Evolutionary conservation across 208 protist species (phyloP).

Genomic region (Wallacemonas sp.): DNA sequence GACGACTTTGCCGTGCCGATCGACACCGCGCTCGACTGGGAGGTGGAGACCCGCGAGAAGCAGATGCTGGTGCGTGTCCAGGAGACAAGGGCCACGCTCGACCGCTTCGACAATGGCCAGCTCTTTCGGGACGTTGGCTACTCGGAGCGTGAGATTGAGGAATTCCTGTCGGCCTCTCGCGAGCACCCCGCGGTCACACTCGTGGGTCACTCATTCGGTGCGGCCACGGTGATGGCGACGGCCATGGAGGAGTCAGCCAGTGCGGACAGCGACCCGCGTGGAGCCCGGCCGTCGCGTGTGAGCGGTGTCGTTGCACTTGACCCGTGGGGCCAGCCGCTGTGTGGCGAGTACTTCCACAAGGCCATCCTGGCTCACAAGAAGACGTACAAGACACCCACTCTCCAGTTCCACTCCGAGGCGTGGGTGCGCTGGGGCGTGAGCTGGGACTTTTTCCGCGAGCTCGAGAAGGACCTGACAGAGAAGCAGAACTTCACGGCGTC

Average conservation of each 20-base stretch:
- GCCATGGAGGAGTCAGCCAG: slow-evolving; percentile 35
- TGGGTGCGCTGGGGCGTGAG: slow-evolving; percentile 41
- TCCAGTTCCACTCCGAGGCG: slow-evolving; percentile 61
- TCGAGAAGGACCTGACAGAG: slow-evolving; percentile 34
- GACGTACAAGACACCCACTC: slow-evolving; percentile 50
- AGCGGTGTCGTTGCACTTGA: slow-evolving; percentile 50
- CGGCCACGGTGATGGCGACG: slow-evolving; percentile 48
- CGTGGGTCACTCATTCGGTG: slow-evolving; percentile 61
- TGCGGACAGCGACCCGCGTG: slow-evolving; percentile 4
- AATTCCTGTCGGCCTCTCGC: slow-evolving; percentile 10
- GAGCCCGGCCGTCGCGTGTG: slow-evolving; percentile 13
- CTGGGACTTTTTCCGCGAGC: slow-evolving; percentile 44
- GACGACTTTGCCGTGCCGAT: slow-evolving; percentile 24
- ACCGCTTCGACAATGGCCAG: slow-evolving; percentile 19
- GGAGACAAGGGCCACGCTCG: slow-evolving; percentile 44
- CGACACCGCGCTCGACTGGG: slow-evolving; percentile 38
- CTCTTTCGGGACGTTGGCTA: slow-evolving; percentile 30
- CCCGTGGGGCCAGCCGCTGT: slow-evolving; percentile 68
- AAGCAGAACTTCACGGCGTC: slow-evolving; percentile 20
- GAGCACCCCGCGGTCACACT: slow-evolving; percentile 22
- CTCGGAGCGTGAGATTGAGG: slow-evolving; percentile 20
- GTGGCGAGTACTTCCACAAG: slow-evolving; percentile 39
- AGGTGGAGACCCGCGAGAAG: slow-evolving; percentile 39
- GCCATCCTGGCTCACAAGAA: slow-evolving; percentile 26
- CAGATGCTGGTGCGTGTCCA: slow-evolving; percentile 58